Evolutionary conservation across 2,329 filamentous ascomycete genomes (phyloP).

Genomic region (Pseudocercospora macadamiae): DNA sequence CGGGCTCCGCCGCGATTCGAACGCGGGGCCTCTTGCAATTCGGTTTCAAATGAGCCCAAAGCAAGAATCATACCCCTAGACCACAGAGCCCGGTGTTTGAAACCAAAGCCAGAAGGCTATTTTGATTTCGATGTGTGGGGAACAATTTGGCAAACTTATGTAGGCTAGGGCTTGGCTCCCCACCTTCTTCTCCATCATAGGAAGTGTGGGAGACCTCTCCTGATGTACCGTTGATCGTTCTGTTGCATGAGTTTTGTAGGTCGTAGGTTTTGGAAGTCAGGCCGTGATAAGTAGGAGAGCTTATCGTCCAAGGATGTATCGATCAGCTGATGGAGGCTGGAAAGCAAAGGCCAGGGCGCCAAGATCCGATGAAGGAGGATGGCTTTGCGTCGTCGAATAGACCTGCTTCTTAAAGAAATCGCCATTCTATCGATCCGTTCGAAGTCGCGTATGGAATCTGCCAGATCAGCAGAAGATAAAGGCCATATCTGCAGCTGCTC

Average conservation of each 20-base stretch:
- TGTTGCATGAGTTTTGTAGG: too few relatives aligned
- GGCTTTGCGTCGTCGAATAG: too few relatives aligned
- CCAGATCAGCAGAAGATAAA: not conserved
- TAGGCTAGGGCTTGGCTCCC: too few relatives aligned
- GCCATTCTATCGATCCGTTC: not conserved
- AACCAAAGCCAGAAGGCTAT: too few relatives aligned
- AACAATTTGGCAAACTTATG: too few relatives aligned
- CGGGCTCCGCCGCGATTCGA: constrained; percentile 2
- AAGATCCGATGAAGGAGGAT: too few relatives aligned
- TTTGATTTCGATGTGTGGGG: too few relatives aligned
- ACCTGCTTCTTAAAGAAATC: not conserved
- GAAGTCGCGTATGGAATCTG: not conserved
- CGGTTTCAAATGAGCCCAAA: not conserved
- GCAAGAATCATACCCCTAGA: constrained; percentile 10
- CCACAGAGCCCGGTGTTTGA: not conserved
- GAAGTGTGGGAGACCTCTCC: too few relatives aligned
- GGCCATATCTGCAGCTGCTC: not conserved
- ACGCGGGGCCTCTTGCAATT: constrained; percentile 6
- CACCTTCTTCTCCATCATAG: too few relatives aligned
- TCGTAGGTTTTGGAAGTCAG: too few relatives aligned
- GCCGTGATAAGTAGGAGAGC: not conserved
- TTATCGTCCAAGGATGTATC: not conserved
- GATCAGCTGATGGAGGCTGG: not conserved
- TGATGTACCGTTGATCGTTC: too few relatives aligned
- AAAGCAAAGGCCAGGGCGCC: not conserved